These are phyloP conservation scores for Tricholoma matsutake DNA, from an alignment of 768 basidiomycete species.

Conservation along the genomic window DNA sequence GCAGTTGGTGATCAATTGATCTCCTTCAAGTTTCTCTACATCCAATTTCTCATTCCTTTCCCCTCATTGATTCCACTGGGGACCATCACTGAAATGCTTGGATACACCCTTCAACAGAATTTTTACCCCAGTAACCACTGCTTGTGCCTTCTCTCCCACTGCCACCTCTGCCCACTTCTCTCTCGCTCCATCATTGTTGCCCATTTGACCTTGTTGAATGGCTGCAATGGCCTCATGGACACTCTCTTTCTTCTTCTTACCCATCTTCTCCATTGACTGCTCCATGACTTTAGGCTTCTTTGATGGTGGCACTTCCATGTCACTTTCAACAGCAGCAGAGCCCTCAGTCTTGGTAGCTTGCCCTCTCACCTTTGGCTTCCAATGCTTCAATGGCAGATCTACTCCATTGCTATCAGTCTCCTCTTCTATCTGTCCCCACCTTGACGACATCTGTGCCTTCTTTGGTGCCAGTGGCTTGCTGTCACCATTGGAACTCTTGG, in stretches of 20 bases:
- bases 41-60: too few species aligned
- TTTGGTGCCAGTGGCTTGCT: neutral
- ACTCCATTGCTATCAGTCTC: neutral
- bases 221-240: neutral
- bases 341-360: neutral
- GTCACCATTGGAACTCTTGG: neutral
- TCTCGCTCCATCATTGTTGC: neutral
- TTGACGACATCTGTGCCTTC: neutral
- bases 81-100: neutral
- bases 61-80: neutral
- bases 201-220: neutral
- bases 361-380: neutral
- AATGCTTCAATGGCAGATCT: neutral
- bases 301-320: too few species aligned
- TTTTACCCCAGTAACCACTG: neutral
- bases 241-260: neutral
- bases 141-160: neutral
- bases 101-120: neutral
- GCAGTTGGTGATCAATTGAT: too few species aligned
- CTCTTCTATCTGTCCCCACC: too few species aligned
- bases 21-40: too few species aligned
- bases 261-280: too few species aligned
- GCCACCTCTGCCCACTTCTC: neutral
- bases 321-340: too few species aligned
- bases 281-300: too few species aligned